Evolutionary conservation across 306 rosid species (phyloP).

Genomic region (Castanospermum australe): DNA sequence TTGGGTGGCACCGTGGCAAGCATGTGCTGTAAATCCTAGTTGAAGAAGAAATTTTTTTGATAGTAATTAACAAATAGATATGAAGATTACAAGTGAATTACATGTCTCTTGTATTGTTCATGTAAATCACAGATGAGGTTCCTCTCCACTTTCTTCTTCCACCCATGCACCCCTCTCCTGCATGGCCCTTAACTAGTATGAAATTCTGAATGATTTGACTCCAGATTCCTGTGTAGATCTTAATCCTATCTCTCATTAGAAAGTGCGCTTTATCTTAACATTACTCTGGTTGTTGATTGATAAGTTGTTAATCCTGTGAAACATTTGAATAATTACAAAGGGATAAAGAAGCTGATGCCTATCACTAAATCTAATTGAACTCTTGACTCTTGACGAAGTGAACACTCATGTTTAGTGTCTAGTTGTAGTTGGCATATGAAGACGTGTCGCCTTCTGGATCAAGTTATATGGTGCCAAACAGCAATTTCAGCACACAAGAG

Average conservation of each 20-base stretch:
- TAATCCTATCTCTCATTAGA: slow-evolving; percentile 3
- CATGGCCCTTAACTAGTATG: background rate
- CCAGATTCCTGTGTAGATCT: background rate
- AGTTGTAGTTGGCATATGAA: background rate
- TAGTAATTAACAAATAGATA: background rate
- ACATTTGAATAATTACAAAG: background rate
- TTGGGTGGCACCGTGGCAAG: background rate
- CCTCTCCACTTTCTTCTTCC: background rate
- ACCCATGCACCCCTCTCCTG: background rate
- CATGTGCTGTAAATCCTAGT: background rate
- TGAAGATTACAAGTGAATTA: background rate
- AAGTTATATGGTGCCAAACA: slow-evolving; percentile 13
- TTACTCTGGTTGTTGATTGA: background rate
- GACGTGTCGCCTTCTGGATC: slow-evolving; percentile 26
- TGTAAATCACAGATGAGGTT: background rate
- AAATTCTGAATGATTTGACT: slow-evolving; percentile 15
- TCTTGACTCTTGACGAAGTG: background rate
- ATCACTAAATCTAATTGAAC: background rate
- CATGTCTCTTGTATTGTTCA: background rate
- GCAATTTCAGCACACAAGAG: background rate
- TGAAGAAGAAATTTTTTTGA: background rate
- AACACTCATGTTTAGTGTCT: background rate
- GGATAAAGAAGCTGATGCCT: slow-evolving; percentile 20
- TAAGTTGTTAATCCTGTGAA: background rate
- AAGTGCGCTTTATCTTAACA: slow-evolving; percentile 42